These are phyloP conservation scores for Diatrype stigma DNA, from an alignment of 2,329 filamentous ascomycete species.

Conservation along the genomic window DNA sequence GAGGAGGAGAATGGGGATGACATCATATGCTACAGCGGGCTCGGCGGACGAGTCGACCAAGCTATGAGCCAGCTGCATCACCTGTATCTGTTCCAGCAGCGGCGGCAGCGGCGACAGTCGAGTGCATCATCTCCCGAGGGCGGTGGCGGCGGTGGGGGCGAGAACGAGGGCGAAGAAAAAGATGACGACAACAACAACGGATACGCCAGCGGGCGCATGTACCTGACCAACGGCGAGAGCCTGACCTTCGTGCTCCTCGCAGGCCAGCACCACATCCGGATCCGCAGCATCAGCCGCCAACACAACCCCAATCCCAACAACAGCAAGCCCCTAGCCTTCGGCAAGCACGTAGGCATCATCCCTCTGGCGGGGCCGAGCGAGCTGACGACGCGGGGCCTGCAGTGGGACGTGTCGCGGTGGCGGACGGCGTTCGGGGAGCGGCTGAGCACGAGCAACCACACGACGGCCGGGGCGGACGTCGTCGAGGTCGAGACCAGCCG, in stretches of 20 bases:
- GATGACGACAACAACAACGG: slow-evolving; percentile 22
- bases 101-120: slow-evolving; percentile 23
- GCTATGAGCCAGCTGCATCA: slow-evolving; percentile 86
- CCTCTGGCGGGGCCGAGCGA: slow-evolving; percentile 73
- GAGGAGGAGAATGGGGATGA: slow-evolving; percentile 31
- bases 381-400: slow-evolving; percentile 76
- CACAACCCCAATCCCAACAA: slow-evolving; percentile 19
- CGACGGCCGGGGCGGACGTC: slow-evolving; percentile 53
- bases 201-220: slow-evolving; percentile 58
- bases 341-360: slow-evolving; percentile 79
- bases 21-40: slow-evolving; percentile 77
- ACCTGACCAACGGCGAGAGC: slow-evolving; percentile 75
- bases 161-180: neutral
- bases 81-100: slow-evolving; percentile 61
- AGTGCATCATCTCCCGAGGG: too few relatives aligned
- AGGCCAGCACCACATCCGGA: slow-evolving; percentile 64
- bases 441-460: slow-evolving; percentile 78
- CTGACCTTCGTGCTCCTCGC: slow-evolving; percentile 75
- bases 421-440: slow-evolving; percentile 68
- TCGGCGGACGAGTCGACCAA: slow-evolving; percentile 90
- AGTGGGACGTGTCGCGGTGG: slow-evolving; percentile 90
- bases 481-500: slow-evolving; percentile 60
- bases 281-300: slow-evolving; percentile 40
- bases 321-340: slow-evolving; percentile 46
- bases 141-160: neutral